A percentile compares a stretch with the other conserved stretches of the same genome.
Conservation (phyloP, 2,329 filamentous ascomycete genomes). For the Alternaria brassicae region DNA sequence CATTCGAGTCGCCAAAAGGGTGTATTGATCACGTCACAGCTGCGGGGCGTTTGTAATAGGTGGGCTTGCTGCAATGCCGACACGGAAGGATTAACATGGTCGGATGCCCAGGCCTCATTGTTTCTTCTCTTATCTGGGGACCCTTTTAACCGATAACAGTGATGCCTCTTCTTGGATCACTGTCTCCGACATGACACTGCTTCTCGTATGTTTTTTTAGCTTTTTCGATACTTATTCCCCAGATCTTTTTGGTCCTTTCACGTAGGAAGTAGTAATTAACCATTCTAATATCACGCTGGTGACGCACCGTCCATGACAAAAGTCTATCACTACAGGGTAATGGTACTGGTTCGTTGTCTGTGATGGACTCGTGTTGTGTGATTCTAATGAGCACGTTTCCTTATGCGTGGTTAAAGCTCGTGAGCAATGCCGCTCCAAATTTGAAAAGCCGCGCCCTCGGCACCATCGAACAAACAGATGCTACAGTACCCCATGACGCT, state of each 20-base stretch:
- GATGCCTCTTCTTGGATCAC: conserved; percentile 31
- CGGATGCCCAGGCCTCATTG: conserved; percentile 31
- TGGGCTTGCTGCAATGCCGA: conserved; percentile 37
- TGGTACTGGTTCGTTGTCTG: no score
- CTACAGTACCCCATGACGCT: no score
- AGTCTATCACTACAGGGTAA: no score
- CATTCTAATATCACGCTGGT: conserved; percentile 48
- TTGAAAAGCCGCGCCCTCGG: not conserved
- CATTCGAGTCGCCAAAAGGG: conserved; percentile 10
- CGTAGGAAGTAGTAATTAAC: conserved; percentile 53
- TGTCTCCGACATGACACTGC: conserved; percentile 45
- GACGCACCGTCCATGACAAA: no score
- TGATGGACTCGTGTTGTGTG: no score
- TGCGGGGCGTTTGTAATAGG: conserved; percentile 46
- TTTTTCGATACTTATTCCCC: conserved; percentile 53
- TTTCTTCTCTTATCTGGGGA: conserved; percentile 42
- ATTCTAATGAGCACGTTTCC: no score
- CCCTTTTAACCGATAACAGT: conserved; percentile 33
- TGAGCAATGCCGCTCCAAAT: no score
- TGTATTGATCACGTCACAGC: conserved; percentile 28
- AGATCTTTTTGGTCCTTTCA: conserved; percentile 45
- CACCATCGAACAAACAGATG: not conserved
- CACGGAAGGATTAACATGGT: conserved; percentile 28
- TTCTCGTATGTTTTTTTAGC: conserved; percentile 52
- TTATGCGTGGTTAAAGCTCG: no score